Conservation (phyloP, 164 flowering plant species). For the Paratinospora sagittata region DNA sequence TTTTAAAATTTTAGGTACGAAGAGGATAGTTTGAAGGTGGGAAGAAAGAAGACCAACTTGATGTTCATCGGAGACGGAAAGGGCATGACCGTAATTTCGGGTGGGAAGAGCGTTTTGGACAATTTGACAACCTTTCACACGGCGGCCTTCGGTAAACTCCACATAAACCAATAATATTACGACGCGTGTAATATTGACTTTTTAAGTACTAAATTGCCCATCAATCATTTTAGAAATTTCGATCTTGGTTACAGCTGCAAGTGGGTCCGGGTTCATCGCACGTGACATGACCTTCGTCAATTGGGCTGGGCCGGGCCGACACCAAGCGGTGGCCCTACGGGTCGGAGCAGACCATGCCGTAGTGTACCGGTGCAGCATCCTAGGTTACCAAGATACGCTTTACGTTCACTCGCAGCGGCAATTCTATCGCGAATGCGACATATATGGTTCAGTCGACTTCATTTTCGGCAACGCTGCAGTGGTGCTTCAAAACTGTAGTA, state of each 20-base stretch:
- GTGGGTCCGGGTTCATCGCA: conserved; percentile 69
- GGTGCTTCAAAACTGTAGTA: conserved; percentile 62
- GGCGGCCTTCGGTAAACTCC: conserved; percentile 66
- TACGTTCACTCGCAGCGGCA: conserved; percentile 81
- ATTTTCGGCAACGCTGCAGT: conserved; percentile 88
- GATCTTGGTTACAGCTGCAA: conserved; percentile 44
- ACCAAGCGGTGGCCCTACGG: conserved; percentile 84
- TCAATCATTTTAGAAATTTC: too few species aligned
- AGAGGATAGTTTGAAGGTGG: conserved; percentile 69
- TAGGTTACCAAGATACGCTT: conserved; percentile 80
- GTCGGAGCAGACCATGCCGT: conserved; percentile 80
- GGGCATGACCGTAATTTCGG: conserved; percentile 71
- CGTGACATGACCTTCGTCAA: conserved; percentile 77
- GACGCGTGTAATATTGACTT: neutral
- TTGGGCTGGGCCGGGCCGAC: conserved; percentile 66
- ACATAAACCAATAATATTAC: too few species aligned
- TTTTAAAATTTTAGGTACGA: conserved; percentile 58
- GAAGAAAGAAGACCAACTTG: conserved; percentile 75
- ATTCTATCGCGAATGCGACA: conserved; percentile 66
- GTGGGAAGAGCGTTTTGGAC: conserved; percentile 45
- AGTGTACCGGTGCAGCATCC: conserved; percentile 57
- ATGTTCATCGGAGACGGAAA: conserved; percentile 93
- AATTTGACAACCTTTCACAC: conserved; percentile 85
- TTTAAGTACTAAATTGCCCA: too few species aligned
- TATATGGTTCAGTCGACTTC: conserved; percentile 80